These are phyloP conservation scores for Neoboletus subvelutipes DNA, from an alignment of 768 basidiomycete genomes.

Conservation along the genomic window DNA sequence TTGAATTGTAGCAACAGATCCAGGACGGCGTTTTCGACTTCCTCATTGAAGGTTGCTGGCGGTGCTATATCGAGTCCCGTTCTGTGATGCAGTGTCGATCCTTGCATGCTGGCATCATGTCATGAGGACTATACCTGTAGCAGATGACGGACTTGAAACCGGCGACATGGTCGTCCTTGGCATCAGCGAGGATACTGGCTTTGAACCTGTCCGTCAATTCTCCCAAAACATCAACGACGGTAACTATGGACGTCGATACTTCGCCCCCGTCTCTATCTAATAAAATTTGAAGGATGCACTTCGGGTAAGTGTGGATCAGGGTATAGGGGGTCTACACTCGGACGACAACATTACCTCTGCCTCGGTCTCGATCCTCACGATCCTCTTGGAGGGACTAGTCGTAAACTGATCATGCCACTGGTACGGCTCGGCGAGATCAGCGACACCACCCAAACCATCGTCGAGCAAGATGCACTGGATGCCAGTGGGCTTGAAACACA, in stretches of 20 bases:
- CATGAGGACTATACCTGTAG: constrained; percentile 41
- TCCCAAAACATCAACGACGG: constrained; percentile 11
- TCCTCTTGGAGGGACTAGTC: constrained; percentile 49
- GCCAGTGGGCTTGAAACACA: constrained; percentile 52
- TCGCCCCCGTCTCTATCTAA: constrained; percentile 6
- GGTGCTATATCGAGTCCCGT: constrained; percentile 62
- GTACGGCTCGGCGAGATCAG: constrained; percentile 48
- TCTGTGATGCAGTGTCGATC: constrained; percentile 24
- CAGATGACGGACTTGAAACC: constrained; percentile 77
- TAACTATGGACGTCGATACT: constrained; percentile 17
- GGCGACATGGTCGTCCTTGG: constrained; percentile 49
- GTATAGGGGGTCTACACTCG: background rate
- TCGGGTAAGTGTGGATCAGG: background rate
- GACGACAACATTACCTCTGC: constrained; percentile 55
- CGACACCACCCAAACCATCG: constrained; percentile 59
- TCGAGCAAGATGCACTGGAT: constrained; percentile 73
- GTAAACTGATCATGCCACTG: constrained; percentile 66
- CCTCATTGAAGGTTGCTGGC: constrained; percentile 25
- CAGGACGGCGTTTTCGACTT: constrained; percentile 32
- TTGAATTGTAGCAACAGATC: constrained; percentile 37
- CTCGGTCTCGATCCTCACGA: constrained; percentile 66
- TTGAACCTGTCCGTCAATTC: constrained; percentile 38
- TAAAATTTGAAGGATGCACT: constrained; percentile 24
- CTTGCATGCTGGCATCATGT: background rate
- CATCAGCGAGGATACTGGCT: constrained; percentile 36